These are phyloP conservation scores for Apiotrichum gamsii DNA, from an alignment of 1,284 basidiomycete species.

Conservation along the genomic window DNA sequence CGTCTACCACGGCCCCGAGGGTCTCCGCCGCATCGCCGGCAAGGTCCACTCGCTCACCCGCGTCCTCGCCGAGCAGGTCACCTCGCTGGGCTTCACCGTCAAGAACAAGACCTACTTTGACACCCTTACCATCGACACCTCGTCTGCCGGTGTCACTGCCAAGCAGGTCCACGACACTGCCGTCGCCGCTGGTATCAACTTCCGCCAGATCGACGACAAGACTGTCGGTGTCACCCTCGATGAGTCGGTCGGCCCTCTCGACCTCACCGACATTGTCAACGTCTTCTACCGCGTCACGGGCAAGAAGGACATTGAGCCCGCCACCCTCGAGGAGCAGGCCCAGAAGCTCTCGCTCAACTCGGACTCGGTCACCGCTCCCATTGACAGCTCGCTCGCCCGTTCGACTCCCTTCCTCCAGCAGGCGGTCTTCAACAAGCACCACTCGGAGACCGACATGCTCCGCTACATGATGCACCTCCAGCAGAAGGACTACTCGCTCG, in stretches of 20 bases:
- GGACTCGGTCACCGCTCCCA: slow-evolving; percentile 48
- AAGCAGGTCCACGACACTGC: slow-evolving; percentile 66
- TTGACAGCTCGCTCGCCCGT: slow-evolving; percentile 55
- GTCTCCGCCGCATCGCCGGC: slow-evolving; percentile 76
- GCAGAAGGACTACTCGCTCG: slow-evolving; percentile 88
- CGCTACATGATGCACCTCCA: slow-evolving; percentile 92
- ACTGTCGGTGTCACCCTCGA: slow-evolving; percentile 86
- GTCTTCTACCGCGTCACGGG: slow-evolving; percentile 60
- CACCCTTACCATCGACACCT: slow-evolving; percentile 80
- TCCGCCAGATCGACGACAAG: slow-evolving; percentile 69
- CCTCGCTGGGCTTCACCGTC: slow-evolving; percentile 63
- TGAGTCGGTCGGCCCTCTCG: slow-evolving; percentile 73
- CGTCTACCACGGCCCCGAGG: slow-evolving; percentile 89
- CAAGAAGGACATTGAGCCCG: slow-evolving; percentile 40
- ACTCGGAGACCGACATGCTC: slow-evolving; percentile 96
- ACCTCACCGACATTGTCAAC: slow-evolving; percentile 71
- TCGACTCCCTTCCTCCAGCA: slow-evolving; percentile 74
- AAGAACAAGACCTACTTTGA: slow-evolving; percentile 75
- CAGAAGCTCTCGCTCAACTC: slow-evolving; percentile 32
- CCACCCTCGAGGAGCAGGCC: slow-evolving; percentile 44
- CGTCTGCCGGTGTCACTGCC: slow-evolving; percentile 52
- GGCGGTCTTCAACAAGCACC: slow-evolving; percentile 88
- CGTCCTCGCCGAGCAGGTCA: slow-evolving; percentile 65
- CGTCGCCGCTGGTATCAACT: slow-evolving; percentile 66
- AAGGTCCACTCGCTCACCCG: slow-evolving; percentile 87